A percentile compares a stretch with the other conserved stretches of the same genome.
Evolutionary conservation across 1,139 yeast species (phyloP).

Genomic region (Scheffersomyces illinoinensis): DNA sequence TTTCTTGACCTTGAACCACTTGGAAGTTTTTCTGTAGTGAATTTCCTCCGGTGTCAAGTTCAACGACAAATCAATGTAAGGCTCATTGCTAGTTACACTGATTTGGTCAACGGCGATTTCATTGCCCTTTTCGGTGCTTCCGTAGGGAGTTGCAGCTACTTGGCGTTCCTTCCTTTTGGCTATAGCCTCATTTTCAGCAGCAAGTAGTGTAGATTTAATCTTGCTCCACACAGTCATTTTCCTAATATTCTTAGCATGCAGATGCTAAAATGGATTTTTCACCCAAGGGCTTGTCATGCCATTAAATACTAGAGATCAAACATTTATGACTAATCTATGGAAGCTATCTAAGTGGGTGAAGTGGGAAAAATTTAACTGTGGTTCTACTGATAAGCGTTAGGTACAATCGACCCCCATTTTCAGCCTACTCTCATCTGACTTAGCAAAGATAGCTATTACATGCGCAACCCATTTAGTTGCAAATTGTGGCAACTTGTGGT

Average conservation of each 20-base stretch:
- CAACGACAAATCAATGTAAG: constrained; percentile 31
- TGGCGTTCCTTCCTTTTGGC: neutral
- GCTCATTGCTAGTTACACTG: constrained; percentile 5
- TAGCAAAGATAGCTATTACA: neutral
- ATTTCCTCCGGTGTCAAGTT: constrained; percentile 32
- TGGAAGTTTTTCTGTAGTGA: constrained; percentile 21
- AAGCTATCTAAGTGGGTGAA: neutral
- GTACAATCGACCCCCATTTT: neutral
- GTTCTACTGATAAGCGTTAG: neutral
- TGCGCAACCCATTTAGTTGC: neutral
- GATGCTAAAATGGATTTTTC: neutral
- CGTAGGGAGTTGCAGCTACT: neutral
- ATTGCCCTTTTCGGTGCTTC: neutral
- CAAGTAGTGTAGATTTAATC: neutral
- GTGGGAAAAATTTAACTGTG: neutral
- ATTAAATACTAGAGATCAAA: neutral
- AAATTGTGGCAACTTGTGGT: neutral
- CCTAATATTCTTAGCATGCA: neutral
- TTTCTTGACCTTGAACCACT: constrained; percentile 25
- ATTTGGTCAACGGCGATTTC: neutral
- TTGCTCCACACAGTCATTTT: neutral
- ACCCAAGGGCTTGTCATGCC: neutral
- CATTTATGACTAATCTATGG: neutral
- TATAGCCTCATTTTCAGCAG: neutral
- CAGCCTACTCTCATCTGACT: neutral